Conservation (phyloP, 345 rosid species). For the Salix koriyanagi region DNA sequence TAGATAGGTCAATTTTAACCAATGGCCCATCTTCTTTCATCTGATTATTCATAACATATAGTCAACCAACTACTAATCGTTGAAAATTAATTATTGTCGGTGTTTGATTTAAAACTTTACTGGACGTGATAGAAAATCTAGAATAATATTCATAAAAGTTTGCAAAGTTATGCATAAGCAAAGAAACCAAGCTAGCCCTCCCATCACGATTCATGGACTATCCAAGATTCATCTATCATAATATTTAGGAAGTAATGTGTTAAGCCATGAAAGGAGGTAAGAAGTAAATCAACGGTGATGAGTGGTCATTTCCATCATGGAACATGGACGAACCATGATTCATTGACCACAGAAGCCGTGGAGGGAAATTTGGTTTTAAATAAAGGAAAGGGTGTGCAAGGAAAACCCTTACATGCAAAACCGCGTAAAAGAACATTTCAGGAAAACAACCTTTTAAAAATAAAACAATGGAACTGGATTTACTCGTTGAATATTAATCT, state of each 20-base stretch:
- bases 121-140: neutral
- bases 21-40: neutral
- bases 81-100: neutral
- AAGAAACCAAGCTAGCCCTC: neutral
- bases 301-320: neutral
- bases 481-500: neutral
- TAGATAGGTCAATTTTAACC: neutral
- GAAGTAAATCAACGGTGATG: neutral
- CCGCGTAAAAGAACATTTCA: constrained; percentile 26
- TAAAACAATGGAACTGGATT: neutral
- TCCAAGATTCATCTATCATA: neutral
- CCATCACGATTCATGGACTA: neutral
- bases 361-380: constrained; percentile 4
- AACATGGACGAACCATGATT: neutral
- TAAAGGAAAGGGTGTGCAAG: constrained; percentile 9
- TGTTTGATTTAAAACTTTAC: neutral
- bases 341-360: neutral
- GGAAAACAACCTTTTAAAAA: neutral
- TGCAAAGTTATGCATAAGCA: neutral
- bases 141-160: neutral
- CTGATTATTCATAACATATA: neutral
- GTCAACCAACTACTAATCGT: neutral
- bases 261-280: too few species aligned
- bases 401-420: neutral
- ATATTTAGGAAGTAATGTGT: neutral